Evolutionary conservation across 202 grass and related monocot species (phyloP), one percentile per base, ranked within the genome.

Genomic region (Tripidium arundinaceum): DNA sequence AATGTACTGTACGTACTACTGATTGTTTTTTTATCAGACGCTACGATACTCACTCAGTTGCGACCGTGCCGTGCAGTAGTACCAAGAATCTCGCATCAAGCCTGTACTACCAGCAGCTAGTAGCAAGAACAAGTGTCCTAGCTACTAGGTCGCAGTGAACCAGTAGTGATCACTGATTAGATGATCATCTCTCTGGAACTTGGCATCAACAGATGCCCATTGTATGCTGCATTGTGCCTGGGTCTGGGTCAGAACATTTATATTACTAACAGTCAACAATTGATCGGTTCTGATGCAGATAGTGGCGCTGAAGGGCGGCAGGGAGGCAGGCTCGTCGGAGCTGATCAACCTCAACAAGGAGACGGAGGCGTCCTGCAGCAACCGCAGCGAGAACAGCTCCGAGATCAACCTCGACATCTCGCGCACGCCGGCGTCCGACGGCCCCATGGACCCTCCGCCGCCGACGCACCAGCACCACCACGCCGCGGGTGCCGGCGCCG

Each of bases 341-440:
- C 81, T 96, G 50, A 96, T 99, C 70, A 99, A 99, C 78, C 97
- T 96, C 14, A 99, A 99, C 85, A 99, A 99, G 85, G 97, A 99
- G 83, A 99, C 92, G 21, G 97, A 99, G 85, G 93, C 90, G n/a
- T 99, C 97, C 42, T 96, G 93, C 86, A 99, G 97, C 87, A 99
- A 99, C 76, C 81, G 88, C 57, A 98, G 95, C 50, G 95, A 98
- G 86, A 99, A 96, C 83, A 99, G 97, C 87, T 96, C 97, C 26
- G 97, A 97, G 76, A 91, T 96, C 86, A 99, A 99, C 87, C 88
- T 99, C 62, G 97, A 97, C 85, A 91, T 87, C 75, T 97, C 97
- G 77, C 89, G 93, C 86, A 87, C 90, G 76, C 81, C 94, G 38
- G 74, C 83, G 45, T 40, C 86, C 26, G 93, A 97, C 6, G 80